Conservation (phyloP, 176 grass and related monocot genomes). For the Cenchrus fungigraminus region DNA sequence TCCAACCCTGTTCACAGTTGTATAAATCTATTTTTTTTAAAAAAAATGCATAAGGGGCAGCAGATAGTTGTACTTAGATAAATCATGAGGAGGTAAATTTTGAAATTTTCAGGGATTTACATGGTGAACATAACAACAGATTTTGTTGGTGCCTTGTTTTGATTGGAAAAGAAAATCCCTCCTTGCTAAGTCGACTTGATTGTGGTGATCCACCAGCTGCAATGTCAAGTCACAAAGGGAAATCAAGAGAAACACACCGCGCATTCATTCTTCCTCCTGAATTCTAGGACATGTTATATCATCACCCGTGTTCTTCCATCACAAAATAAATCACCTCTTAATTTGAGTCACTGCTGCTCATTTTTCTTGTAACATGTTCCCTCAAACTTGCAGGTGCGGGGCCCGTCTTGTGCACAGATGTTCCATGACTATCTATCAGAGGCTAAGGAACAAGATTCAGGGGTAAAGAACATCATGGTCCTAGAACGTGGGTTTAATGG, state of each 20-base stretch:
- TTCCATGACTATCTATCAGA: constrained; percentile 69
- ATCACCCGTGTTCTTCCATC: neutral
- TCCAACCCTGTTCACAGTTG: neutral
- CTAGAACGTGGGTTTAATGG: constrained; percentile 87
- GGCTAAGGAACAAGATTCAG: constrained; percentile 59
- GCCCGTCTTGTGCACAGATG: constrained; percentile 71
- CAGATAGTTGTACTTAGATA: neutral
- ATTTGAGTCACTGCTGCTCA: neutral
- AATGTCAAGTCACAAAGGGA: neutral
- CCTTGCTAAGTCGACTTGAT: neutral
- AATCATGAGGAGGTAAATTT: neutral
- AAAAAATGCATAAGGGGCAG: too few relatives aligned
- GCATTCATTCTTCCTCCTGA: too few relatives aligned
- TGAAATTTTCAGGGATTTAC: neutral
- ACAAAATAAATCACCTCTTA: neutral
- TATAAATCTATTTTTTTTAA: neutral
- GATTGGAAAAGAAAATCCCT: too few relatives aligned
- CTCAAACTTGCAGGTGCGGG: constrained; percentile 65
- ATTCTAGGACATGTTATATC: neutral
- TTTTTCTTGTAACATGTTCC: neutral
- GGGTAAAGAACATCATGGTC: constrained; percentile 66
- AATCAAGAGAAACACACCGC: neutral
- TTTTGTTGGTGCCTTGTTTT: neutral
- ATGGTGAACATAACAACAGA: neutral
- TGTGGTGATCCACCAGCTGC: neutral